These are phyloP conservation scores for Royoungia palumana DNA, from an alignment of 768 basidiomycete genomes.

Conservation along the genomic window DNA sequence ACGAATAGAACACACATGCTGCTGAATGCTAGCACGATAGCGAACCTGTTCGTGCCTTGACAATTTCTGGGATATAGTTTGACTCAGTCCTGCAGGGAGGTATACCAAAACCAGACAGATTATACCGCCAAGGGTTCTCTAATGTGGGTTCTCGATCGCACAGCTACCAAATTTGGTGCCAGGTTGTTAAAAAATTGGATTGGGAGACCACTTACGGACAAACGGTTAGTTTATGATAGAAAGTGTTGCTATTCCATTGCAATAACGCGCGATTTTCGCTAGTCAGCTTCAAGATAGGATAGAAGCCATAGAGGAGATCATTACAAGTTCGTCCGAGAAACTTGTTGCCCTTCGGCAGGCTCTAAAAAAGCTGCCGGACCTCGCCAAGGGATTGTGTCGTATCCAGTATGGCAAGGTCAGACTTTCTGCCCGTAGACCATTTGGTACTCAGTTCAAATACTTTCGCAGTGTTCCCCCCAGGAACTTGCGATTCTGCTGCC, in stretches of 20 bases:
- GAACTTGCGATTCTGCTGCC: slow-evolving; percentile 75
- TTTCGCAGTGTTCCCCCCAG: slow-evolving; percentile 67
- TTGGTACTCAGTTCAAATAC: neutral
- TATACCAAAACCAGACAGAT: slow-evolving; percentile 91
- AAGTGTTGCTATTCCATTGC: neutral
- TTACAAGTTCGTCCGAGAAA: slow-evolving; percentile 54
- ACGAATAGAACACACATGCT: slow-evolving; percentile 79
- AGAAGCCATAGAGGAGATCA: slow-evolving; percentile 84
- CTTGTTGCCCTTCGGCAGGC: slow-evolving; percentile 64
- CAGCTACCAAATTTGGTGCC: slow-evolving; percentile 85
- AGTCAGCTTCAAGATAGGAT: slow-evolving; percentile 75
- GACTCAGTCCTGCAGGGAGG: slow-evolving; percentile 49
- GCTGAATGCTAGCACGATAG: slow-evolving; percentile 81
- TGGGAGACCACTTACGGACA: slow-evolving; percentile 77
- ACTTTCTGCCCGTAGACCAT: neutral
- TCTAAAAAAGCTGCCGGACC: slow-evolving; percentile 79
- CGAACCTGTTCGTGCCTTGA: slow-evolving; percentile 54
- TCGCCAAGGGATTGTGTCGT: slow-evolving; percentile 79
- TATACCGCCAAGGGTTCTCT: slow-evolving; percentile 70
- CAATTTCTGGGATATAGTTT: neutral
- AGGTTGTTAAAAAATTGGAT: slow-evolving; percentile 84
- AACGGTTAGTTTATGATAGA: slow-evolving; percentile 45
- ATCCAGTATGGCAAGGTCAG: slow-evolving; percentile 89
- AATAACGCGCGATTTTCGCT: neutral
- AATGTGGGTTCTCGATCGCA: slow-evolving; percentile 82